Evolutionary conservation across 352 stramenopile genomes (phyloP).

Genomic region (Phytophthora litchii): DNA sequence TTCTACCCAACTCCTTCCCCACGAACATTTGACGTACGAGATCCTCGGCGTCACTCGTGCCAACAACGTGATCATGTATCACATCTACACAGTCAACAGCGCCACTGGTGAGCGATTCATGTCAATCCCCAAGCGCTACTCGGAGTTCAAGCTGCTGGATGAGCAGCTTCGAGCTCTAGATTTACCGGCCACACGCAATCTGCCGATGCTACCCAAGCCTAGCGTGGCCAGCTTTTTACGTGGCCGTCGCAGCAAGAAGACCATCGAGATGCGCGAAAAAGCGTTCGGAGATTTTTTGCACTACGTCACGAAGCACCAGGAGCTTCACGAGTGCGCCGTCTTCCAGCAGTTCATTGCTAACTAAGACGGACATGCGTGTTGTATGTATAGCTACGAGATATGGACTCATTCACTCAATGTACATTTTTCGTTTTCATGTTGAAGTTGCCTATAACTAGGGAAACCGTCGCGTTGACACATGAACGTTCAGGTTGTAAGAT

Average conservation of each 20-base stretch:
- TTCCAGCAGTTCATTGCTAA: constrained; percentile 60
- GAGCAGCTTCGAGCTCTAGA: constrained; percentile 44
- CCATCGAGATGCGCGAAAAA: constrained; percentile 55
- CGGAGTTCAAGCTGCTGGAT: constrained; percentile 59
- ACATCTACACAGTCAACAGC: constrained; percentile 45
- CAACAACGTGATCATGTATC: constrained; percentile 60
- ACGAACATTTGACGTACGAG: constrained; percentile 38
- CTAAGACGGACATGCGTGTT: constrained; percentile 19
- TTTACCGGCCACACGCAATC: constrained; percentile 21
- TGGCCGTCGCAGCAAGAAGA: constrained; percentile 48
- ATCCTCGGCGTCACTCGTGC: constrained; percentile 51
- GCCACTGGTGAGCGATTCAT: constrained; percentile 23
- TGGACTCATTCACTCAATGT: constrained; percentile 11
- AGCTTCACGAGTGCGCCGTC: constrained; percentile 48
- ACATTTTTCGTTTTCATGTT: constrained; percentile 12
- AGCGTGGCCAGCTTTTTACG: constrained; percentile 55
- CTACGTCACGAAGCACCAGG: constrained; percentile 44
- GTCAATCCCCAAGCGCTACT: constrained; percentile 54
- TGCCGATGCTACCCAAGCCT: constrained; percentile 48
- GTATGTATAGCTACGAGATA: constrained; percentile 23
- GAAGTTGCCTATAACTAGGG: constrained; percentile 5
- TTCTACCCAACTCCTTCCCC: constrained; percentile 13
- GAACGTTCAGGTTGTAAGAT: no score
- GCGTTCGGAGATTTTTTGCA: constrained; percentile 55
- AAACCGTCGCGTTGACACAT: background rate